Conservation (phyloP, 306 rosid genomes). For the Dalbergia cultrata region DNA sequence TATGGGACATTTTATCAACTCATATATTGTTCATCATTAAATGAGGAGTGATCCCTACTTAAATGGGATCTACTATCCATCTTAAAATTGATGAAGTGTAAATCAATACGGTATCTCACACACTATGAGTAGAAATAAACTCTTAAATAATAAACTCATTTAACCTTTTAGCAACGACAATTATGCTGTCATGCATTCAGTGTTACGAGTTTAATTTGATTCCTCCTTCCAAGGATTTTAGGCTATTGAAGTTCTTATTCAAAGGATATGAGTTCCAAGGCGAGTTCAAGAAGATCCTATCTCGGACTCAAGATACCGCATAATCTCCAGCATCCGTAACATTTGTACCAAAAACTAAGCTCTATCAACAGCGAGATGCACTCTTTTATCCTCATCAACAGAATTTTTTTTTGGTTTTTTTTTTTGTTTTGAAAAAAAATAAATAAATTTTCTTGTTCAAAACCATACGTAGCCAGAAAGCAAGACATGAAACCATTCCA, state of each 20-base stretch:
- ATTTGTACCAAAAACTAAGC: not conserved
- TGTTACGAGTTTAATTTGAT: no score
- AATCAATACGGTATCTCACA: no score
- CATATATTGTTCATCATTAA: no score
- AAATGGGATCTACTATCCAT: no score
- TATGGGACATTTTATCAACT: no score
- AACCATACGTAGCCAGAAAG: constrained; percentile 49
- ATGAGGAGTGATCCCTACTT: no score
- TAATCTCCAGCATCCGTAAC: constrained; percentile 39
- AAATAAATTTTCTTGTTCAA: constrained; percentile 5
- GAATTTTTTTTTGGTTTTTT: constrained; percentile 6
- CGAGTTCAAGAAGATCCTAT: constrained; percentile 23
- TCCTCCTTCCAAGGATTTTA: no score
- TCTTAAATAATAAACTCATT: not conserved
- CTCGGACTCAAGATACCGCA: constrained; percentile 27
- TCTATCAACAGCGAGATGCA: constrained; percentile 46
- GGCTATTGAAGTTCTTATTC: constrained; percentile 50
- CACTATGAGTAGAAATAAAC: no score
- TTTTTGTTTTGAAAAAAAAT: no score
- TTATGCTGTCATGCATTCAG: no score
- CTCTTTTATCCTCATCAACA: constrained; percentile 46
- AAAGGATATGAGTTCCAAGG: constrained; percentile 10
- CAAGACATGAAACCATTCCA: constrained; percentile 49
- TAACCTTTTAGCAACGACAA: not conserved
- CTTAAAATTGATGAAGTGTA: no score